phyloP scores from a whole-genome alignment of 2,329 filamentous ascomycete genomes.

The Colletotrichum higginsianum region DNA sequence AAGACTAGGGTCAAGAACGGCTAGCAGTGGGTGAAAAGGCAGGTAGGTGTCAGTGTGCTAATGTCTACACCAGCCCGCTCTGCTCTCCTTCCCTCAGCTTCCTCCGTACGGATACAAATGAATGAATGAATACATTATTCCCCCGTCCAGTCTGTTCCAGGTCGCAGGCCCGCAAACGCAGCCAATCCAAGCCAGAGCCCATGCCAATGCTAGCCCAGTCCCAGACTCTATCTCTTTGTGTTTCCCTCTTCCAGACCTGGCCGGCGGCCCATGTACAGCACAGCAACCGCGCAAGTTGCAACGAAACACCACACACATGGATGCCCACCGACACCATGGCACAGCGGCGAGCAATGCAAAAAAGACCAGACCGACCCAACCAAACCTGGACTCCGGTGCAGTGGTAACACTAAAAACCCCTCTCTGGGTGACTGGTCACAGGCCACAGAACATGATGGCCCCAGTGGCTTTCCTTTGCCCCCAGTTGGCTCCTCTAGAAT shows the following conservation, averaged over 20 bases:
- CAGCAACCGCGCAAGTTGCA: slow-evolving; percentile 2
- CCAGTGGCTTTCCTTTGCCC: slow-evolving; percentile 7
- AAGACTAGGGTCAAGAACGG: slow-evolving; percentile 16
- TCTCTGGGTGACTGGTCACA: slow-evolving; percentile 33
- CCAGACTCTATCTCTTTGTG: not conserved
- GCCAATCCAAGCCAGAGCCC: slow-evolving; percentile 15
- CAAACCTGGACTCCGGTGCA: slow-evolving; percentile 37
- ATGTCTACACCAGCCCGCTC: not conserved
- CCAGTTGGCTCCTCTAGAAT: slow-evolving; percentile 14
- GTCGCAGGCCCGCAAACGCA: slow-evolving; percentile 24
- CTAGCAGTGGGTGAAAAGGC: slow-evolving; percentile 23
- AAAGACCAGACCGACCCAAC: slow-evolving; percentile 26
- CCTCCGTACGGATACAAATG: too few relatives aligned
- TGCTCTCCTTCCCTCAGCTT: not conserved
- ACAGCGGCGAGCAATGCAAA: slow-evolving; percentile 9
- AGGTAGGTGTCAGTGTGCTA: slow-evolving; percentile 19
- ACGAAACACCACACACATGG: not conserved
- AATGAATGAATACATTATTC: not conserved
- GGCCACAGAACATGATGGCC: slow-evolving; percentile 31
- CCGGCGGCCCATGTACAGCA: not conserved
- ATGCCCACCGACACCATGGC: not conserved
- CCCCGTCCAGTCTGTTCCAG: slow-evolving; percentile 7
- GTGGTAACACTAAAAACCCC: slow-evolving; percentile 41
- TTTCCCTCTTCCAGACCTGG: not conserved
- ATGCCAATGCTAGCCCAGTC: slow-evolving; percentile 13